phyloP scores from a whole-genome alignment of 306 rosid species.

The Cucumis sativus region DNA sequence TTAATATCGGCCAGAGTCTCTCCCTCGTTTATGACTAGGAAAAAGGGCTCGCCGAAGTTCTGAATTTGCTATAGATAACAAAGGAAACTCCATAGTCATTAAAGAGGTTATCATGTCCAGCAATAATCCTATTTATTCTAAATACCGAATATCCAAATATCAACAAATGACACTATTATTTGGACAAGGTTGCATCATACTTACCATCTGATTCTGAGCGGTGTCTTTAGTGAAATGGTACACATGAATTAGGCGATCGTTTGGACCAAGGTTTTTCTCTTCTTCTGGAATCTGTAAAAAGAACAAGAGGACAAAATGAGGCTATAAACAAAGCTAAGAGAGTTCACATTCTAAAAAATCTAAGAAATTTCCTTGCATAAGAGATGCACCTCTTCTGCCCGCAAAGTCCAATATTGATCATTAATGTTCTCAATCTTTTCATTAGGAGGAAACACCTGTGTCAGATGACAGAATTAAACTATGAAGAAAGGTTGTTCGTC shows the following conservation, averaged over 20 bases:
- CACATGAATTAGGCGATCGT: slow-evolving; percentile 71
- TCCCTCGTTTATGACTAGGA: slow-evolving; percentile 78
- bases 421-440: slow-evolving; percentile 82
- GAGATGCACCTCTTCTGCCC: slow-evolving; percentile 74
- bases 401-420: slow-evolving; percentile 89
- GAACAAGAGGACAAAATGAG: not conserved
- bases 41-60: slow-evolving; percentile 86
- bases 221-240: slow-evolving; percentile 84
- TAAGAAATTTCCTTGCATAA: slow-evolving; percentile 9
- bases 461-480: slow-evolving; percentile 3
- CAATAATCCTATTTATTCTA: not conserved
- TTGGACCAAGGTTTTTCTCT: slow-evolving; percentile 66
- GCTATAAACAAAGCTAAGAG: not conserved
- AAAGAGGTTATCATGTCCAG: not conserved
- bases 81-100: slow-evolving; percentile 3
- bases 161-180: not conserved
- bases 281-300: slow-evolving; percentile 61
- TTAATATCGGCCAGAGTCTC: slow-evolving; percentile 67
- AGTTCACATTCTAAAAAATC: not conserved
- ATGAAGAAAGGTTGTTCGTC: not conserved
- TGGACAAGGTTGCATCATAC: not conserved
- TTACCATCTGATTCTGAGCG: slow-evolving; percentile 68
- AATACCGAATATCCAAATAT: not conserved
- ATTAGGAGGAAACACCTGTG: slow-evolving; percentile 71
- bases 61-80: slow-evolving; percentile 59